Evolutionary conservation across 441 rosid genomes (phyloP).

Genomic region (Populus tomentosa): DNA sequence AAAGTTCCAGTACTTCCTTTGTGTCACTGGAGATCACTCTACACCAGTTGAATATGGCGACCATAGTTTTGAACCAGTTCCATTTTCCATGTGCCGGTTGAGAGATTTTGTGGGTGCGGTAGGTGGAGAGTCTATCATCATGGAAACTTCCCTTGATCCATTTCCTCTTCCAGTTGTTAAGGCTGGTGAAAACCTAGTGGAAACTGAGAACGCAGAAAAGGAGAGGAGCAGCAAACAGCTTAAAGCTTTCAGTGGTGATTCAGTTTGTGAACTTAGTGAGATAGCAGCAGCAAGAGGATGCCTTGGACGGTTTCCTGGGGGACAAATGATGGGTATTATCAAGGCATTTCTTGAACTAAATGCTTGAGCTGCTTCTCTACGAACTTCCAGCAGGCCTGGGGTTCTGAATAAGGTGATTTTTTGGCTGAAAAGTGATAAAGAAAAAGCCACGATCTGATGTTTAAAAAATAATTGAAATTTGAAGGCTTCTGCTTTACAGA

Average conservation of each 20-base stretch:
- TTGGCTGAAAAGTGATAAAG: not conserved
- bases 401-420: not conserved
- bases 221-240: slow-evolving; percentile 23
- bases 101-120: slow-evolving; percentile 60
- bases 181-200: slow-evolving; percentile 36
- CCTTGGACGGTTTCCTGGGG: slow-evolving; percentile 88
- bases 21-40: slow-evolving; percentile 93
- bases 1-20: slow-evolving; percentile 57
- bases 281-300: slow-evolving; percentile 85
- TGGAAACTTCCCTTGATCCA: slow-evolving; percentile 58
- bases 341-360: slow-evolving; percentile 57
- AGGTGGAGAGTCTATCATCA: slow-evolving; percentile 58
- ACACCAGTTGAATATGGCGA: slow-evolving; percentile 97
- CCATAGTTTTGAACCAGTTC: slow-evolving; percentile 97
- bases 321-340: slow-evolving; percentile 90
- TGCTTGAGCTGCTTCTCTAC: slow-evolving; percentile 17
- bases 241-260: slow-evolving; percentile 53
- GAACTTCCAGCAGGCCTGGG: not conserved
- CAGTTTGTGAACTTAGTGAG: slow-evolving; percentile 63
- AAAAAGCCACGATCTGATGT: not conserved
- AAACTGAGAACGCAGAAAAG: slow-evolving; percentile 13
- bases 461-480: not conserved
- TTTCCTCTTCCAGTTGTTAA: slow-evolving; percentile 69
- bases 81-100: slow-evolving; percentile 63
- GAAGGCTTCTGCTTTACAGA: not conserved